A percentile compares a stretch with the other conserved stretches of the same genome.
Conservation (phyloP, 331 rosid genomes). For the Rosa hybrid region DNA sequence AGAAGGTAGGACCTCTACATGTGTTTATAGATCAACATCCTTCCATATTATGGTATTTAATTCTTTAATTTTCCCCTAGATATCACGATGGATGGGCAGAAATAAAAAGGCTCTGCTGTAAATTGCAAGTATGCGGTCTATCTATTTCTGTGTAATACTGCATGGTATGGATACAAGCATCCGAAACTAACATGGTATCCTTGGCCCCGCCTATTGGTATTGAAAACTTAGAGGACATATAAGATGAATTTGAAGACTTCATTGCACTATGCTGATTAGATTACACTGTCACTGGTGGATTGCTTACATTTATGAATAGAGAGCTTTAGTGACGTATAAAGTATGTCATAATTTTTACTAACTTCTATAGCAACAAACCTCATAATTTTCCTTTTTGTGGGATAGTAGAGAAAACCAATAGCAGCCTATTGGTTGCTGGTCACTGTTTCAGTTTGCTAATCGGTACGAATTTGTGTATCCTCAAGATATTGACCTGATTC, state of each 20-base stretch:
- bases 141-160: neutral
- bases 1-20: neutral
- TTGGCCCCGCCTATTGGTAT: neutral
- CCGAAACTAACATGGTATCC: neutral
- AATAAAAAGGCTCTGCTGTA: neutral
- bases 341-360: neutral
- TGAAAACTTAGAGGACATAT: neutral
- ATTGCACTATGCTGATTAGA: neutral
- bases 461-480: neutral
- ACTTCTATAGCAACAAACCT: neutral
- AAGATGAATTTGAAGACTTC: neutral
- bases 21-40: neutral
- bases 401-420: neutral
- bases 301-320: neutral
- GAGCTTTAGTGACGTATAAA: neutral
- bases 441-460: neutral
- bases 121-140: conserved; percentile 1
- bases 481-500: neutral
- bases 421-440: neutral
- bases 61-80: neutral
- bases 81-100: neutral
- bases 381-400: neutral
- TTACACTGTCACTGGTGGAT: neutral
- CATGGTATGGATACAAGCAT: neutral
- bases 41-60: conserved; percentile 2